Base-by-base conservation (phyloP, 176 grass and related monocot species). In the Microstegium vimineum region DNA sequence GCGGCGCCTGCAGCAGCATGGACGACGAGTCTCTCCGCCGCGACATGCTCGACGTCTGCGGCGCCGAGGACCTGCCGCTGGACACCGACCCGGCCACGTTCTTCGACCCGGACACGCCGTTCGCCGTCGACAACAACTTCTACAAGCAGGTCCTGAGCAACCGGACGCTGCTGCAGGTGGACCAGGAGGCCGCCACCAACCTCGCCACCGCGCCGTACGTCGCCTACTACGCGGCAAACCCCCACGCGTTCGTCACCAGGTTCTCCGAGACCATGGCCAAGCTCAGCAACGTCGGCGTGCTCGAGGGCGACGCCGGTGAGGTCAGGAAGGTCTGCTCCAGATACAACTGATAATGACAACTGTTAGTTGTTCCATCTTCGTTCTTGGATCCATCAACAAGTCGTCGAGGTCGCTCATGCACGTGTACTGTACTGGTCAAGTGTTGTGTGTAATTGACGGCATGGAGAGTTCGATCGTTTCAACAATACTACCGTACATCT, bases 111-210 rank as follows among this genome's bases (percentile, higher is more conserved):
- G 73, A 59, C 30, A 86, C 86, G 41, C 78, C 83, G 3, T 88
- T 86, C 73, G 51, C 11, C 49, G 13, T 94, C 37, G 92, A 94
- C 77, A 94, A 88, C 64, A 75, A 18, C 56, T 94, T 74, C 78
- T 94, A 91, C 80, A 71, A 51, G 22, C 83, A 94, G 86, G 7
- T 94, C 14, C 6, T 79, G 2, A 5, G 25, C 51, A 75, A 86
- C 69, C 81, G 66, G 42, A 84, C 79, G 64, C 73, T 88, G 25
- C 28, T 89, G 36, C 73, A 77, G 45, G 75, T 89, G 8, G 92
- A 94, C 69, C 85, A 94, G 74, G 86, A 78, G 77, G 74, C 90
- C 54, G 75, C 86, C 42, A 73, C 73, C 59, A 65, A 94, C 77
- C 52, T 22, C 4, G 71, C 56, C 7, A 91, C 89, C 5, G 43